phyloP scores from a whole-genome alignment of 345 rosid species.

The Sisymbrium altissimum region DNA sequence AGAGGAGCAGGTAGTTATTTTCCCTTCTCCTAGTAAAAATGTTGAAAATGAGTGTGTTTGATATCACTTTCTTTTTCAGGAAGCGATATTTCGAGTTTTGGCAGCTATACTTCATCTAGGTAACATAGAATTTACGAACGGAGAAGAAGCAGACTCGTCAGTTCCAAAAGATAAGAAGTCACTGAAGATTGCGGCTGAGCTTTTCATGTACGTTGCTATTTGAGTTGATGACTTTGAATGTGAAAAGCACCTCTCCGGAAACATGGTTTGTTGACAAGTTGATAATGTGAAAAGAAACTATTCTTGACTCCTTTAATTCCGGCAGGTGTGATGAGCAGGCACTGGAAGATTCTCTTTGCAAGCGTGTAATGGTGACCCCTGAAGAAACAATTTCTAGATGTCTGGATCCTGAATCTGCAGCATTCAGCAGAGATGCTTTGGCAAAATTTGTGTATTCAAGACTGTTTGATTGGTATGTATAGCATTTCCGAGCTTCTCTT shows the following conservation, averaged over 20 bases:
- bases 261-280: not conserved
- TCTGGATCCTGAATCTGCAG: constrained; percentile 89
- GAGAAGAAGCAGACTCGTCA: constrained; percentile 86
- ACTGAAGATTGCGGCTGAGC: constrained; percentile 85
- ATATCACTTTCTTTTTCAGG: constrained; percentile 45
- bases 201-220: constrained; percentile 54
- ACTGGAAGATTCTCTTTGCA: constrained; percentile 91
- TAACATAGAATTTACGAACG: constrained; percentile 81
- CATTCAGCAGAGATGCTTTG: constrained; percentile 83
- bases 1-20: constrained; percentile 69
- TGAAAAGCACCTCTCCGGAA: not conserved
- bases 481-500: constrained; percentile 3
- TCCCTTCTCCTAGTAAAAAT: not conserved
- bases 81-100: constrained; percentile 83
- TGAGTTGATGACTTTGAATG: constrained; percentile 6
- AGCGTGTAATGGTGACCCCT: constrained; percentile 93
- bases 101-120: constrained; percentile 98
- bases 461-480: constrained; percentile 91
- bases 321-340: constrained; percentile 83
- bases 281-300: not conserved
- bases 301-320: constrained; percentile 25
- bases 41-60: not conserved
- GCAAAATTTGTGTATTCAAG: constrained; percentile 88
- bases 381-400: constrained; percentile 95
- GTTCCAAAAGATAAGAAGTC: constrained; percentile 81